A percentile compares a stretch with the other conserved stretches of the same genome.
These are phyloP conservation scores for Fusarium staphyleae DNA, from an alignment of 2,329 filamentous ascomycete species.

Conservation along the genomic window DNA sequence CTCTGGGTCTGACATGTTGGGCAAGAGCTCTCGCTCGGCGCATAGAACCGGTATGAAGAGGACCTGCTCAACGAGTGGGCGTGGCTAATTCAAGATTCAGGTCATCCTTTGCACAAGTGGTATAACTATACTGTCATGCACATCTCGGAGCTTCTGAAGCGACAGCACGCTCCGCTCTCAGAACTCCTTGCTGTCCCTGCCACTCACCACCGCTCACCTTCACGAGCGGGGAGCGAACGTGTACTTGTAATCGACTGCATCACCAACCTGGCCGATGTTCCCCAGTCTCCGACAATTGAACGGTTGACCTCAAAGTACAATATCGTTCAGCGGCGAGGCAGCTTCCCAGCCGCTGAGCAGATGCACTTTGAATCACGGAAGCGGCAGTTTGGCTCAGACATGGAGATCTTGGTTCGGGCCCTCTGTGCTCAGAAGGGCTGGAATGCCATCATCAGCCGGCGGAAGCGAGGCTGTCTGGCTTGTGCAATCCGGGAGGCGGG, in stretches of 20 bases:
- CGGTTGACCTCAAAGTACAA: conserved; percentile 45
- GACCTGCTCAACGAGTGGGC: too few relatives aligned
- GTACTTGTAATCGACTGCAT: conserved; percentile 71
- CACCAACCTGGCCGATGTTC: conserved; percentile 57
- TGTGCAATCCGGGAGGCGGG: conserved; percentile 79
- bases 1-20: conserved; percentile 52
- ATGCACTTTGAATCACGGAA: conserved; percentile 65
- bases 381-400: conserved; percentile 67
- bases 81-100: conserved; percentile 45
- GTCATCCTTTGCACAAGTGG: conserved; percentile 69
- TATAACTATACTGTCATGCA: conserved; percentile 68
- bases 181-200: conserved; percentile 52
- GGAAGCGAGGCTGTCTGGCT: conserved; percentile 71
- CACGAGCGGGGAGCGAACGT: conserved; percentile 39
- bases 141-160: conserved; percentile 62
- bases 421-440: conserved; percentile 77
- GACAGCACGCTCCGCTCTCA: conserved; percentile 54
- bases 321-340: conserved; percentile 46
- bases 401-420: conserved; percentile 75
- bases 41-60: conserved; percentile 55
- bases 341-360: conserved; percentile 54
- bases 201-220: conserved; percentile 42
- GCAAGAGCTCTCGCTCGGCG: conserved; percentile 55
- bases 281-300: conserved; percentile 57
- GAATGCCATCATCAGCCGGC: conserved; percentile 74